Evolutionary conservation across 768 basidiomycete species (phyloP), one percentile per base, ranked within the genome.

Genomic region (Candolleomyces efflorescens): DNA sequence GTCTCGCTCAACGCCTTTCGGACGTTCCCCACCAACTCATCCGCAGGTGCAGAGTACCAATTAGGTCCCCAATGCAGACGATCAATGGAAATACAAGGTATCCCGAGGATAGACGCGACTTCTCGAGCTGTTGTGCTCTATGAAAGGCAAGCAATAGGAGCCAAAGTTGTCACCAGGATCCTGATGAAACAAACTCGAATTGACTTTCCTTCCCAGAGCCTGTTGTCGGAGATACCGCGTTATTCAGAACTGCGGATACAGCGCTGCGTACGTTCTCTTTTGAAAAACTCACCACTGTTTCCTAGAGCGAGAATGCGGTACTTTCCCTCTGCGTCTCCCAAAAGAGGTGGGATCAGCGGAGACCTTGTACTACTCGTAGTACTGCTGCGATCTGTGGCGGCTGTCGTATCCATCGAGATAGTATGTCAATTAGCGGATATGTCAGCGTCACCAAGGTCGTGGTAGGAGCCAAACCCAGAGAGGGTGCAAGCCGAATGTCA

Each of bases 51-150:
- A 56, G 59, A 47, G 46, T 63, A 55, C 82, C 83, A 85, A 4
- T 73, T 77, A 4, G 84, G 82, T 32, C 73, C 55, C 81, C 81
- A 85, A 59, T 68, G 71, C 7, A 84, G 52, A 46, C 27, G 54
- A 59, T 87, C 84, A 53, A 86, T 68, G 9, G 75, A 58, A 20
- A 84, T 73, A 60, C 69, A 70, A 3, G 81, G 79, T 17, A 85
- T 60, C 22, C 68, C 65, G 22, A 87, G 72, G 1, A 76, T 70
- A 0, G 48, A 53, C 3, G 81, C 76, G 12, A 86, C 74, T 48
- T 73, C 72, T 3, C 61, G 53, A 0, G 72, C 75, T n/a, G 82
- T 71, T 1, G 84, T 85, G 62, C 38, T 50, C 38, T 43, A 11
- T 32, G 32, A 32, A 32, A 23, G 22, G 41, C 9, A 55, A 23